Evolutionary conservation across 2,329 filamentous ascomycete species (phyloP), one percentile per base, ranked within the genome.

Genomic region (Diaporthe sp.): DNA sequence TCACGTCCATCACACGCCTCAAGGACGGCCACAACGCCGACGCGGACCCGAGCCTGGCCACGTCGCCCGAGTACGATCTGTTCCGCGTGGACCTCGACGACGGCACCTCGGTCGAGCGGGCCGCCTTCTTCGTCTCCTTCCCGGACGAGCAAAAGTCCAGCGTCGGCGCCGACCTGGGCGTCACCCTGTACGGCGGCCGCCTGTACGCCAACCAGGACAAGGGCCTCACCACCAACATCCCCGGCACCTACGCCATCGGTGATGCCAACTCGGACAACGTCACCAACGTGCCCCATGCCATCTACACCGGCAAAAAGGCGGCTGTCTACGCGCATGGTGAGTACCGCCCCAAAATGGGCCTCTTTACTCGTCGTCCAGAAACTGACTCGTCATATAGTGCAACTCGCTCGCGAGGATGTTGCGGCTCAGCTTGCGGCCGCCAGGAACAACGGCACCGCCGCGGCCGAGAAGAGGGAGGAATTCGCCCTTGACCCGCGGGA

Each of bases 221-320:
- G n/a, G 88, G 87, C 0, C 84, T 89, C 75, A 78, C 83, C 19
- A 91, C 90, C 0, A 92, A 87, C 71, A 79, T 91, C 5, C 79
- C 83, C 0, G 90, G 90, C 1, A 86, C 92, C 0, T 92, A 88
- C 78, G 90, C 89, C 7, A 81, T 92, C 28, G 91, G 91, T 0
- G 91, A 92, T 77, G 88, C 87, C 17, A 92, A 92, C 81, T 87
- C 86, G 44, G 90, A 92, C 72, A 88, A 88, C n/a, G 84, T 85
- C 12, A 92, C 90, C 4, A 92, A 92, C 77, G 87, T 92, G 0
- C 90, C 90, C 0, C 90, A 92, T 77, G 91, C 91, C 0, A 86
- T 92, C 79, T 92, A 85, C 79, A 88, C 84, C 17, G 91, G 90
- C 3, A 92, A 92, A 85, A 82, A 86, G 42, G 84, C 90, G 0